Evolutionary conservation across 2,329 filamentous ascomycete genomes (phyloP).

Genomic region (Capronia coronata): DNA sequence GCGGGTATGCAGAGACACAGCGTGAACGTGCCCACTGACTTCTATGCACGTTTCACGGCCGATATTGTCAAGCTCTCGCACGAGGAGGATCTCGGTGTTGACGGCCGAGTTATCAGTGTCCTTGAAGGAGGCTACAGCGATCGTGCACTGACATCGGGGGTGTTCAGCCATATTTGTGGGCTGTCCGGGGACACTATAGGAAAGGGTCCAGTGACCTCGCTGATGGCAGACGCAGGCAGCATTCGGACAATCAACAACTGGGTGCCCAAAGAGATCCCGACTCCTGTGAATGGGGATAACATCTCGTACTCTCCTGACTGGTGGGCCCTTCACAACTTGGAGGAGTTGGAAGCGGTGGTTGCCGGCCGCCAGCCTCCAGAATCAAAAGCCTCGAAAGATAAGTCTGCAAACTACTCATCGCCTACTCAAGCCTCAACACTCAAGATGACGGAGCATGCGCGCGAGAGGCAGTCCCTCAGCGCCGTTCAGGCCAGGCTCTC

Average conservation of each 20-base stretch:
- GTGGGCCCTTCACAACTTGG: constrained; percentile 63
- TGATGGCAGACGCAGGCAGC: neutral
- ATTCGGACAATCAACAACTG: constrained; percentile 22
- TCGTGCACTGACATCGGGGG: constrained; percentile 77
- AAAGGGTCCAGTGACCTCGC: neutral
- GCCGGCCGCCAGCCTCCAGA: constrained; percentile 46
- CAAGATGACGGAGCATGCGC: constrained; percentile 64
- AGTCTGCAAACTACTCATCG: constrained; percentile 68
- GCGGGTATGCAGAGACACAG: constrained; percentile 90
- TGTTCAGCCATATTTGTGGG: constrained; percentile 83
- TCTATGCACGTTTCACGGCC: constrained; percentile 83
- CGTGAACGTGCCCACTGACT: constrained; percentile 92
- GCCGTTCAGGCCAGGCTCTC: constrained; percentile 26
- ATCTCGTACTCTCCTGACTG: constrained; percentile 39
- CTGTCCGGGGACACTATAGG: constrained; percentile 39
- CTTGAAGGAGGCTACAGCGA: constrained; percentile 96
- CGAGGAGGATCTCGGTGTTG: constrained; percentile 68
- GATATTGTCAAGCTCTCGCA: constrained; percentile 77
- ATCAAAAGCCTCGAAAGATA: constrained; percentile 51
- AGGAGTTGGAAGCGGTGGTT: constrained; percentile 60
- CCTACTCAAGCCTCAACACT: constrained; percentile 83
- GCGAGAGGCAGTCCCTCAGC: constrained; percentile 31
- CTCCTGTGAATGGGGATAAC: constrained; percentile 11
- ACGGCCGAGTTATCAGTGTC: constrained; percentile 85
- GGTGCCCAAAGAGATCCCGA: constrained; percentile 5